Conservation (phyloP, 2,329 filamentous ascomycete species). For the Tolypocladium paradoxum region DNA sequence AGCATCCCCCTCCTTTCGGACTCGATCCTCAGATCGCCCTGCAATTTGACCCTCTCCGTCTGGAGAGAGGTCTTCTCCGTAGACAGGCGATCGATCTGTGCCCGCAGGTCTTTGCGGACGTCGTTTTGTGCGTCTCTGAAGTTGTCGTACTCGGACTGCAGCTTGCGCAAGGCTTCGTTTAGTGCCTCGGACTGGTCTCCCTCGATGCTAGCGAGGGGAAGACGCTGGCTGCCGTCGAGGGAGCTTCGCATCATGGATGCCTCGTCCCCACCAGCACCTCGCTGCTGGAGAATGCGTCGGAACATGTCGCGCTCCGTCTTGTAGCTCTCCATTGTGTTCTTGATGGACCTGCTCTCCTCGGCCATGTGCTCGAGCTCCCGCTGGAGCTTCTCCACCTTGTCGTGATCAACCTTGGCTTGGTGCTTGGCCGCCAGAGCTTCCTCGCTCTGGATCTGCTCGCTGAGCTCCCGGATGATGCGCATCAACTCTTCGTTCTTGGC, state of each 20-base stretch:
- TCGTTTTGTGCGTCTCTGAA: constrained; percentile 78
- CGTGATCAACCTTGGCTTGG: constrained; percentile 51
- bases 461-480: constrained; percentile 71
- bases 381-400: constrained; percentile 63
- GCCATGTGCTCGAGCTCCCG: constrained; percentile 64
- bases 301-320: constrained; percentile 97
- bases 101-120: constrained; percentile 71
- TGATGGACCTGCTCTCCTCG: constrained; percentile 75
- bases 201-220: constrained; percentile 49
- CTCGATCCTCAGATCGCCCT: constrained; percentile 71
- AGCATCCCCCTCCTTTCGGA: constrained; percentile 82
- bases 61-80: constrained; percentile 75
- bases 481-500: constrained; percentile 80
- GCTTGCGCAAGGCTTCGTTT: constrained; percentile 68
- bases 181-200: constrained; percentile 51
- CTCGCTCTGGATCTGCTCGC: constrained; percentile 82
- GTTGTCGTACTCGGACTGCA: constrained; percentile 81
- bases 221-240: constrained; percentile 43
- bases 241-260: constrained; percentile 63
- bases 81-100: constrained; percentile 73
- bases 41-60: constrained; percentile 67
- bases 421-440: constrained; percentile 62
- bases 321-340: constrained; percentile 80
- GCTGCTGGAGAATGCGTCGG: constrained; percentile 79
- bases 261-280: constrained; percentile 49